Conservation (phyloP, 257 asterid genomes). For the Plantago elongata region DNA sequence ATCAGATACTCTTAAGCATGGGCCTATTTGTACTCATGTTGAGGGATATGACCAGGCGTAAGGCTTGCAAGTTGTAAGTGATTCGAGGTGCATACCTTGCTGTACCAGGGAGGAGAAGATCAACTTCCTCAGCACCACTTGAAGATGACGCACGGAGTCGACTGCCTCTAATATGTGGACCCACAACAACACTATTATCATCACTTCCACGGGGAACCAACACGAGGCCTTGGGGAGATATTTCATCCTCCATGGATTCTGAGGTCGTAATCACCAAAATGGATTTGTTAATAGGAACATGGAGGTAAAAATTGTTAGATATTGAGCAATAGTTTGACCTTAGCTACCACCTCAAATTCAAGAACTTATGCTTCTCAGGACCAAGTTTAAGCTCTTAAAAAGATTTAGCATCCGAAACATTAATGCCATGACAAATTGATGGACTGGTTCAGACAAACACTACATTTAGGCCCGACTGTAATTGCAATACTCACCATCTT, state of each 20-base stretch:
- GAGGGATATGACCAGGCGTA: too few species aligned
- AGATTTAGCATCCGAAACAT: too few species aligned
- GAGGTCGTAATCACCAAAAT: conserved; percentile 24
- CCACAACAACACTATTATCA: conserved; percentile 62
- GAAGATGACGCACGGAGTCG: conserved; percentile 80
- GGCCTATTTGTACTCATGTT: too few species aligned
- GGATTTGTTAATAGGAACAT: neutral
- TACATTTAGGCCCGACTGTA: neutral
- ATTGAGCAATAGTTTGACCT: neutral
- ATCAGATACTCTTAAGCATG: too few species aligned
- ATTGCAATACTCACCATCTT: conserved; percentile 57
- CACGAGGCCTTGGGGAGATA: conserved; percentile 88
- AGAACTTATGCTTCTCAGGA: too few species aligned
- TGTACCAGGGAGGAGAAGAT: conserved; percentile 97
- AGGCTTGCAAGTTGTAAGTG: too few species aligned
- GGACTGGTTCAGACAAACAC: too few species aligned
- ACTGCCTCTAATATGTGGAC: conserved; percentile 88
- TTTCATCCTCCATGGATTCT: conserved; percentile 86
- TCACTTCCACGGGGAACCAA: conserved; percentile 76
- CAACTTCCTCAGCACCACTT: conserved; percentile 91
- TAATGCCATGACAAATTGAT: too few species aligned
- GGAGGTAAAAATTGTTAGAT: neutral
- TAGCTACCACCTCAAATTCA: too few species aligned
- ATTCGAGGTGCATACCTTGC: conserved; percentile 53
- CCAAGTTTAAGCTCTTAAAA: too few species aligned